phyloP scores from a whole-genome alignment of 306 rosid species.

The Cucumis hystrix region DNA sequence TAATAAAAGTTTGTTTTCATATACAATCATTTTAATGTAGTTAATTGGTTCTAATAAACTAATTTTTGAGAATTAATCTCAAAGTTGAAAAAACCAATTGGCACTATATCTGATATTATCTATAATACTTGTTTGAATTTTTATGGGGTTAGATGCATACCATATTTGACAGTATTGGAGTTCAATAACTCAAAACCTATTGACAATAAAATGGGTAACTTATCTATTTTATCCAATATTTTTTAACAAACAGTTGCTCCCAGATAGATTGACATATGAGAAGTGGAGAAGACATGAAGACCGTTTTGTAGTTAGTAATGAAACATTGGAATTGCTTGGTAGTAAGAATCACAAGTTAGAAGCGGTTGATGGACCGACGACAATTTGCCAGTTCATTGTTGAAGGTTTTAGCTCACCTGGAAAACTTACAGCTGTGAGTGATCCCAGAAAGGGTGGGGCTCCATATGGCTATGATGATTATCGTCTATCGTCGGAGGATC shows the following conservation, averaged over 20 bases:
- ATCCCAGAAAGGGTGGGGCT: slow-evolving; percentile 82
- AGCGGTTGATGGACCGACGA: slow-evolving; percentile 32
- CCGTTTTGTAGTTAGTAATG: slow-evolving; percentile 42
- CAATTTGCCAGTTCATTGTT: slow-evolving; percentile 52
- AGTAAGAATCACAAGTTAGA: slow-evolving; percentile 60
- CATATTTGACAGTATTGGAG: too few relatives aligned
- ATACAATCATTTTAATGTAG: too few relatives aligned
- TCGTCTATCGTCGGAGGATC: neutral
- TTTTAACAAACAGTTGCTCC: slow-evolving; percentile 36
- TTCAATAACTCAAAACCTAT: too few relatives aligned
- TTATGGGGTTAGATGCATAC: too few relatives aligned
- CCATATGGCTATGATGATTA: slow-evolving; percentile 50
- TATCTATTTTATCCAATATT: too few relatives aligned
- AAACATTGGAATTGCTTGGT: slow-evolving; percentile 35
- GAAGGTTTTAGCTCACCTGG: slow-evolving; percentile 5
- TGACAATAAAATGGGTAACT: too few relatives aligned
- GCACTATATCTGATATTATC: too few relatives aligned
- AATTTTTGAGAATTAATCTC: too few relatives aligned
- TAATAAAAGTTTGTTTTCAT: too few relatives aligned
- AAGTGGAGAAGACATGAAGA: slow-evolving; percentile 59
- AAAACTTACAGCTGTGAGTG: slow-evolving; percentile 73
- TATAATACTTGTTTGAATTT: too few relatives aligned
- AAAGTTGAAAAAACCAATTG: too few relatives aligned
- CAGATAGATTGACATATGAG: slow-evolving; percentile 55
- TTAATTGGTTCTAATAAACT: too few relatives aligned